Conservation (phyloP, 148 eudicot genomes). For the Selenicereus undatus region DNA sequence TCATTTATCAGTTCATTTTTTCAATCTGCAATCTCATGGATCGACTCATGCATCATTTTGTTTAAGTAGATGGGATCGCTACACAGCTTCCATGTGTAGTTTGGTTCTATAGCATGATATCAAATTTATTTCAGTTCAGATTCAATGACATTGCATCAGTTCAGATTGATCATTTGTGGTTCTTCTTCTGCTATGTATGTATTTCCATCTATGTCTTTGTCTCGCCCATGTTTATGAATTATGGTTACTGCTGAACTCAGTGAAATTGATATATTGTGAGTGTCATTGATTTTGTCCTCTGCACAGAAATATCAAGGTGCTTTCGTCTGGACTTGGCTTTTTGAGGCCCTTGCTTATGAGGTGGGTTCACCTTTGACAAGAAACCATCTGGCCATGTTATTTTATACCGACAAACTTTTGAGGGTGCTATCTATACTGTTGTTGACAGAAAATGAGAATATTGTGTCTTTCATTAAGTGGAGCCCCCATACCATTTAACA, state of each 20-base stretch:
- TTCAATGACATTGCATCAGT: neutral
- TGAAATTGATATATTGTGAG: neutral
- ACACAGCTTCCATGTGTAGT: no score
- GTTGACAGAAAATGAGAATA: neutral
- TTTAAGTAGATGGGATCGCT: neutral
- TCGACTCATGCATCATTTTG: neutral
- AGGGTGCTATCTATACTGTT: neutral
- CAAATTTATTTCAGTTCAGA: neutral
- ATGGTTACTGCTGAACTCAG: neutral
- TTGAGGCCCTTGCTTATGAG: neutral
- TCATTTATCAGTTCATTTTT: neutral
- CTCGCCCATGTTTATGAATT: neutral
- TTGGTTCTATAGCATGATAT: neutral
- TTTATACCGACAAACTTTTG: neutral
- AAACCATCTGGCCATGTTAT: neutral
- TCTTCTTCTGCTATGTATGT: slow-evolving; percentile 1
- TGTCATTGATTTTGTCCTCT: neutral
- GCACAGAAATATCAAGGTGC: neutral
- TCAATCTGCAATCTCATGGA: neutral
- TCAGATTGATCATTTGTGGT: neutral
- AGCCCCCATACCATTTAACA: slow-evolving; percentile 3
- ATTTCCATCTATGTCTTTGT: neutral
- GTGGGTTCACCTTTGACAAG: neutral
- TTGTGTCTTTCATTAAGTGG: neutral
- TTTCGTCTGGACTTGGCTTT: neutral